Percentiles rank a stretch among this genome's conserved stretches.
Evolutionary conservation across 108 stramenopile genomes (phyloP).

Genomic region (Stephanodiscus minutulus): DNA sequence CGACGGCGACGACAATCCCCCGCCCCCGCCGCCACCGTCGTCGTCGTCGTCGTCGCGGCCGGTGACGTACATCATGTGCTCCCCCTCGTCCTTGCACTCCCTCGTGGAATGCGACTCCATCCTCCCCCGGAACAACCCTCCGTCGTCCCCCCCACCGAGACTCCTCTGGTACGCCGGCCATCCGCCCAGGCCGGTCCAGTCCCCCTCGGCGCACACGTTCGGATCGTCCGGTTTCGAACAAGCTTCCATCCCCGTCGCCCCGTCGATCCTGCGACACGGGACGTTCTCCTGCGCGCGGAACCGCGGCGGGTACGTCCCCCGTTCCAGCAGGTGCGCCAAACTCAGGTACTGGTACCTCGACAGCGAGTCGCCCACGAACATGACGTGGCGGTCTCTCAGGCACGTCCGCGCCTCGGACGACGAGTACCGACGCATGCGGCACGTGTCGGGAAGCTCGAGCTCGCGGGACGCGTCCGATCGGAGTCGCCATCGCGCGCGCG

Average conservation of each 20-base stretch:
- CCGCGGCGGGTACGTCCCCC: slow-evolving; percentile 9
- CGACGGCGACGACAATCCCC: no score
- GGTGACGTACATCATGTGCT: not conserved
- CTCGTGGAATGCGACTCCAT: slow-evolving; percentile 31
- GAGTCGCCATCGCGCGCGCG: not conserved
- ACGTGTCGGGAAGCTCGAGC: slow-evolving; percentile 11
- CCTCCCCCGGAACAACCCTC: slow-evolving; percentile 19
- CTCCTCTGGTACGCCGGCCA: slow-evolving; percentile 17
- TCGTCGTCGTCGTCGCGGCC: not conserved
- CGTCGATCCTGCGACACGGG: slow-evolving; percentile 12
- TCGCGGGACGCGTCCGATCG: slow-evolving; percentile 18
- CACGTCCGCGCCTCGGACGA: slow-evolving; percentile 7
- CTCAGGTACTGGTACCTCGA: slow-evolving; percentile 52
- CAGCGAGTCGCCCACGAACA: slow-evolving; percentile 52
- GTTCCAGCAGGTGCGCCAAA: slow-evolving; percentile 33
- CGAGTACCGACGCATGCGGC: slow-evolving; percentile 18
- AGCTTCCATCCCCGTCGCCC: not conserved
- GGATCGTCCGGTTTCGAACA: slow-evolving; percentile 15
- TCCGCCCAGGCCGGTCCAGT: slow-evolving; percentile 26
- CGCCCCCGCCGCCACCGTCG: not conserved
- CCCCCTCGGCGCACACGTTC: slow-evolving; percentile 28
- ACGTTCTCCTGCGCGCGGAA: not conserved
- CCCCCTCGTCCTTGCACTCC: slow-evolving; percentile 1
- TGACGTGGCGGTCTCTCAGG: slow-evolving; percentile 16
- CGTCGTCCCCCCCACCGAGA: slow-evolving; percentile 30